Conservation (phyloP, 83 land plant species). For the Isoetes engelmannii region DNA sequence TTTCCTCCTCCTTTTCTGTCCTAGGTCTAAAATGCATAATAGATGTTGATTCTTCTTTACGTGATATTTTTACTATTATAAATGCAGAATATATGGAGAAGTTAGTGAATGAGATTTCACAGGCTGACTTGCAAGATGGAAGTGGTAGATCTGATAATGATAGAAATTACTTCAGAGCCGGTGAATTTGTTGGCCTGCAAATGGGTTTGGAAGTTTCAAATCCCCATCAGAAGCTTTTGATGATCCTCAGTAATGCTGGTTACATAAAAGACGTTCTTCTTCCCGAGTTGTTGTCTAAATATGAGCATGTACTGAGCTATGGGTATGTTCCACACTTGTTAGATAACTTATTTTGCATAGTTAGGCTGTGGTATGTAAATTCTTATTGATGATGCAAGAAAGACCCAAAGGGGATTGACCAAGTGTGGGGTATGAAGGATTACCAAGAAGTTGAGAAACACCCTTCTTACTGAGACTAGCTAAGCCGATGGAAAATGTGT, state of each 20-base stretch:
- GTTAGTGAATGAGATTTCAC: conserved; percentile 40
- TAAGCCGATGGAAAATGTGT: too few relatives aligned
- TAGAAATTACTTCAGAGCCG: conserved; percentile 6
- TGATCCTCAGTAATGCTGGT: conserved; percentile 87
- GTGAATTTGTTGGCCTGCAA: conserved; percentile 44
- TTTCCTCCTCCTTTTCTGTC: too few relatives aligned
- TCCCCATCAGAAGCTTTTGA: conserved; percentile 64
- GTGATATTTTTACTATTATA: background rate
- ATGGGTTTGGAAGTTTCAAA: conserved; percentile 45
- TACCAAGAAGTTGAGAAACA: too few relatives aligned
- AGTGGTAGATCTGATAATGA: conserved; percentile 16
- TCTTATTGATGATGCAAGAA: too few relatives aligned
- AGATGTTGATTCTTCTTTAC: too few relatives aligned
- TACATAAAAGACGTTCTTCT: conserved; percentile 73
- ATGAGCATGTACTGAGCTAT: conserved; percentile 36
- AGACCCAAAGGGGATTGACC: too few relatives aligned
- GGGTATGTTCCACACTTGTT: too few relatives aligned
- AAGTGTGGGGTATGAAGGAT: too few relatives aligned
- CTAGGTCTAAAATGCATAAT: too few relatives aligned
- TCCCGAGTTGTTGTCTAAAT: conserved; percentile 60
- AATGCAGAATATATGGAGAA: conserved; percentile 61
- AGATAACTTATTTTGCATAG: too few relatives aligned
- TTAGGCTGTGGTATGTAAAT: too few relatives aligned
- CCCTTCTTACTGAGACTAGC: too few relatives aligned
- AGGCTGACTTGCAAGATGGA: conserved; percentile 29